A percentile compares a stretch with the other conserved stretches of the same genome.
phyloP scores from a whole-genome alignment of 164 flowering plant species.

The Platanus orientalis region DNA sequence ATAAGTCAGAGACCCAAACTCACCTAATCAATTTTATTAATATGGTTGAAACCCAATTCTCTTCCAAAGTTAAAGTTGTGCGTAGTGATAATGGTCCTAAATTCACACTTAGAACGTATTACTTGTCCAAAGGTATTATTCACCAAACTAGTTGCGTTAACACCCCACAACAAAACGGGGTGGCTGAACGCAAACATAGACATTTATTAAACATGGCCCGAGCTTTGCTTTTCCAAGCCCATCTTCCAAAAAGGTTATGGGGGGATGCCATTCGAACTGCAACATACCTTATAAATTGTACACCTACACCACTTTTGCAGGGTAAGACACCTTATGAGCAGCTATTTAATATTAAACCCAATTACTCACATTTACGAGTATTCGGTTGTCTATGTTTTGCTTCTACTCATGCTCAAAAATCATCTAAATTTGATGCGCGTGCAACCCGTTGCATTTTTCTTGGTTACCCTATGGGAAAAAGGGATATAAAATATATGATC shows the following conservation, averaged over 20 bases:
- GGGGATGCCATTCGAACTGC: too few species aligned
- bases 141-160: slow-evolving; percentile 1
- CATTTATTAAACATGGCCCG: too few species aligned
- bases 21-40: too few species aligned
- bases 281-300: too few species aligned
- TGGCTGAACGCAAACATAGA: too few species aligned
- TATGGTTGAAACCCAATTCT: too few species aligned
- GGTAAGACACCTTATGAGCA: neutral
- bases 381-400: too few species aligned
- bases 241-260: neutral
- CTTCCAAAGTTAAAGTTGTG: too few species aligned
- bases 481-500: too few species aligned
- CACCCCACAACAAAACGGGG: neutral
- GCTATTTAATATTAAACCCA: neutral
- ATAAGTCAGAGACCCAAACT: too few species aligned
- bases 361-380: neutral
- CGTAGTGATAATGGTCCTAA: neutral
- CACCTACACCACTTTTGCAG: neutral
- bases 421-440: neutral
- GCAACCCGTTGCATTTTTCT: slow-evolving; percentile 5
- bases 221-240: too few species aligned
- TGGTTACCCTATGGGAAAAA: too few species aligned
- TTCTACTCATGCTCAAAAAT: neutral
- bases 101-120: neutral
- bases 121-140: neutral